phyloP scores from a whole-genome alignment of 2,329 filamentous ascomycete genomes.

The Incumbomyces delicatus region DNA sequence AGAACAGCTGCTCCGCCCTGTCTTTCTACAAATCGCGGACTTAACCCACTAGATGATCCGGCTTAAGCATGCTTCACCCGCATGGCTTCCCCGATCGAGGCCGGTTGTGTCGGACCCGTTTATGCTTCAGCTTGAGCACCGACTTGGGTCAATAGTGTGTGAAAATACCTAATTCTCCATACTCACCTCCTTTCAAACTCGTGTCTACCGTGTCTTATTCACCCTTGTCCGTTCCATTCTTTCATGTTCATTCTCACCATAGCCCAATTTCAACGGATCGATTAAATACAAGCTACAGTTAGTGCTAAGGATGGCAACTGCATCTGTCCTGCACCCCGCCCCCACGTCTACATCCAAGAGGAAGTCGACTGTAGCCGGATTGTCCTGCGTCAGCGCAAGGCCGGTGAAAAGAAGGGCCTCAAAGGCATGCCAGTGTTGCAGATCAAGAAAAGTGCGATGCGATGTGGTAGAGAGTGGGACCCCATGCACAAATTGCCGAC shows the following conservation, averaged over 20 bases:
- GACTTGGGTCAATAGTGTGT: neutral
- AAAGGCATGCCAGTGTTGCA: constrained; percentile 79
- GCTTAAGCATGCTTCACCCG: neutral
- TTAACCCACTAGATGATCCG: too few relatives aligned
- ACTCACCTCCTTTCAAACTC: neutral
- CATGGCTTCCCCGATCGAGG: neutral
- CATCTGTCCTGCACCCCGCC: neutral
- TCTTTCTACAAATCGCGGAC: too few relatives aligned
- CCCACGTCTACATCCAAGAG: constrained; percentile 35
- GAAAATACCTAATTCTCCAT: neutral
- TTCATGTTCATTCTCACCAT: neutral
- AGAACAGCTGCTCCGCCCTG: too few relatives aligned
- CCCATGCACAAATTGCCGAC: constrained; percentile 75
- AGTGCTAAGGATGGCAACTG: neutral
- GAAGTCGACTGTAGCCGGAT: constrained; percentile 47
- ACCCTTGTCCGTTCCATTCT: neutral
- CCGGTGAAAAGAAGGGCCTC: constrained; percentile 77
- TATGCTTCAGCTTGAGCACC: neutral
- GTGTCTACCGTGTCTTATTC: neutral
- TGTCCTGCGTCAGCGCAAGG: constrained; percentile 40
- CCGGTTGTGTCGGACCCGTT: constrained; percentile 1
- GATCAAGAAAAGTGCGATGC: constrained; percentile 82
- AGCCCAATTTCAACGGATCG: too few relatives aligned
- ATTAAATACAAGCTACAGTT: too few relatives aligned
- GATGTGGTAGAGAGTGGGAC: constrained; percentile 81